Evolutionary conservation across 441 rosid genomes (phyloP), one percentile per base, ranked within the genome.

Genomic region (Pelargonium myrrhifolium): DNA sequence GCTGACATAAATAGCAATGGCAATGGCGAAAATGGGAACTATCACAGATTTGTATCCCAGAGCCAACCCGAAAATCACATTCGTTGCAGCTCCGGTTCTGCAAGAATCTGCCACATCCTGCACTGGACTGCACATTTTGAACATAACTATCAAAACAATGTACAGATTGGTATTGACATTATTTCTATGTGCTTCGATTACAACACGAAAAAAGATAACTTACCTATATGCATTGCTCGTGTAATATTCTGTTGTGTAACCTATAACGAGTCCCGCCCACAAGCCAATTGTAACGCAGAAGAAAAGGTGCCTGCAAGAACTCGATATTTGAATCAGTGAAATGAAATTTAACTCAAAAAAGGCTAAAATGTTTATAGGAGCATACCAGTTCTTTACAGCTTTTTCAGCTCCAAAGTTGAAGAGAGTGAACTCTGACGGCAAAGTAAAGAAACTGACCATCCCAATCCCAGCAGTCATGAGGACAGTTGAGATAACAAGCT

Each of bases 101-200:
- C 86, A 89, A 56, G 92, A 84, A 83, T 89, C 94, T 5, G 89
- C 95, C 21, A 89, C 92, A 51, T 89, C 95, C 81, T 84, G 87
- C 72, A 89, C 95, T 3, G 90, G 96, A 70, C 85, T 83, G 68
- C 63, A 66, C 24, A 26, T 18, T 61, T 70, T 9, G 26, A 45
- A 67, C 61, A 11, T 20, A 45, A 12, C 51, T 12, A 45, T 45
- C 14, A 11, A 45, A 45, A 15, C 15, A n/a, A 12, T 10, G 39
- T 35, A 35, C 39, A 35, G 6, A 35, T 9, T 5, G 8, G 6
- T 6, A 35, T 35, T 35, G 39, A 35, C 9, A 35, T 35, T 9
- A 35, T 35, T 35, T 35, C 6, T 35, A 35, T 35, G 39, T 35
- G n/a, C n/a, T n/a, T n/a, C n/a, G n/a, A n/a, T n/a, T n/a, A n/a